Conservation (phyloP, 1,284 basidiomycete genomes). For the Hemileia vastatrix region DNA sequence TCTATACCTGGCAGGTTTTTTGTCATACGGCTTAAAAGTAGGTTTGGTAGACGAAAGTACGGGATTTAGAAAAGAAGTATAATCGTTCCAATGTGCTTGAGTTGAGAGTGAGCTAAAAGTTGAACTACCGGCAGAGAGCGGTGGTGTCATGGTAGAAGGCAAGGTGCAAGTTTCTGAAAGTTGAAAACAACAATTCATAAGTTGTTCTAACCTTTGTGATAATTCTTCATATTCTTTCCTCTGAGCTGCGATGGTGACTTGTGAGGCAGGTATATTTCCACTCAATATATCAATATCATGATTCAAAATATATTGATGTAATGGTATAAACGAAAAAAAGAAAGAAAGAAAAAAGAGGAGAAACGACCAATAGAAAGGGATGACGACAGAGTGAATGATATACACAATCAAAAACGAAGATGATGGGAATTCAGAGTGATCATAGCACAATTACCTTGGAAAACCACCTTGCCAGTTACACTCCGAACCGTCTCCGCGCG, state of each 20-base stretch:
- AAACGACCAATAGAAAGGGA: not conserved
- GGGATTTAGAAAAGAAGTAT: too few species aligned
- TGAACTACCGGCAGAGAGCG: too few species aligned
- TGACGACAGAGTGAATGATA: not conserved
- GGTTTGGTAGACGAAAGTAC: too few species aligned
- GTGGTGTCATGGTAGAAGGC: too few species aligned
- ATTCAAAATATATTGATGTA: not conserved
- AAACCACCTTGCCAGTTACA: conserved; percentile 24
- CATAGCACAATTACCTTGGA: conserved; percentile 14
- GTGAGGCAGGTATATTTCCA: conserved; percentile 19
- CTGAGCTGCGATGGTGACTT: conserved; percentile 10
- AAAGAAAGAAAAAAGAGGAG: not conserved
- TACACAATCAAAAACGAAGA: not conserved
- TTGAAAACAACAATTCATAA: too few species aligned
- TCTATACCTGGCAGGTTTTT: too few species aligned
- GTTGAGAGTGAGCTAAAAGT: too few species aligned
- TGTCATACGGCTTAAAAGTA: too few species aligned
- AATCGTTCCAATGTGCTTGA: too few species aligned
- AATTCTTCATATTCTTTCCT: conserved; percentile 13
- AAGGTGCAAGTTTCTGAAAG: too few species aligned
- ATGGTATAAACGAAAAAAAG: not conserved
- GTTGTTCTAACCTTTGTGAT: conserved; percentile 7
- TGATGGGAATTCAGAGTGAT: too few species aligned
- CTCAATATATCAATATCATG: too few species aligned
- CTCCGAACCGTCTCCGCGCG: conserved; percentile 18